Evolutionary conservation across 2,329 filamentous ascomycete genomes (phyloP).

Genomic region (Fusarium coffeatum): DNA sequence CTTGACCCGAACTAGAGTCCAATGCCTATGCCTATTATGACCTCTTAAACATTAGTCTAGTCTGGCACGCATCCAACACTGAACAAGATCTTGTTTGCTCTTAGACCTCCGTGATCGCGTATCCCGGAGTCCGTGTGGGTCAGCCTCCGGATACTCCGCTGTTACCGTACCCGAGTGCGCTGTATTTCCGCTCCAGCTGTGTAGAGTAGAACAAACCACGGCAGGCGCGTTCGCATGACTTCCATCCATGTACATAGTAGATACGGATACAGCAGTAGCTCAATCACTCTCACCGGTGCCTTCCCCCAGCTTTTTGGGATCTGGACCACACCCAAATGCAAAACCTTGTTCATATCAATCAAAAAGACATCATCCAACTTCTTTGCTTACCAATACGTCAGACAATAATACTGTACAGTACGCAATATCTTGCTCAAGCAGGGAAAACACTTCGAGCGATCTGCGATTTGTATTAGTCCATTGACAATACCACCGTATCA

Average conservation of each 20-base stretch:
- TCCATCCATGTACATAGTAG: not conserved
- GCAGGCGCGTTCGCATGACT: constrained; percentile 24
- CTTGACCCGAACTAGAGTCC: not conserved
- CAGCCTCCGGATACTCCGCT: constrained; percentile 18
- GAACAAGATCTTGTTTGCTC: not conserved
- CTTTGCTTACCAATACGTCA: constrained; percentile 40
- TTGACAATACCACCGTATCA: not conserved
- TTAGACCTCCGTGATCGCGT: constrained; percentile 4
- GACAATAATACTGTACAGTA: constrained; percentile 6
- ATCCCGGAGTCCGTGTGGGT: constrained; percentile 21
- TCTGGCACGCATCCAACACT: not conserved
- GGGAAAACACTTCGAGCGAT: constrained; percentile 28
- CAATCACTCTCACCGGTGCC: not conserved
- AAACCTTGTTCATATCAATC: not conserved
- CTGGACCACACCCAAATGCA: constrained; percentile 17
- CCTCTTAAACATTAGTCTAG: not conserved
- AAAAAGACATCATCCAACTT: constrained; percentile 2
- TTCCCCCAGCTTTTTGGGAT: constrained; percentile 18
- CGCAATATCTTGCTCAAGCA: constrained; percentile 11
- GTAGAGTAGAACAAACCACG: not conserved
- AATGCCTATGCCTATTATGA: not conserved
- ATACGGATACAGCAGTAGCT: not conserved
- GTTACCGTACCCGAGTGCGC: constrained; percentile 14
- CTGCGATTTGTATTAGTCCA: constrained; percentile 24
- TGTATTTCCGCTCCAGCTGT: constrained; percentile 8